Percentiles rank a stretch among this genome's conserved stretches.
Conservation (phyloP, 176 grass and related monocot genomes). For the Miscanthus lutarioriparius region DNA sequence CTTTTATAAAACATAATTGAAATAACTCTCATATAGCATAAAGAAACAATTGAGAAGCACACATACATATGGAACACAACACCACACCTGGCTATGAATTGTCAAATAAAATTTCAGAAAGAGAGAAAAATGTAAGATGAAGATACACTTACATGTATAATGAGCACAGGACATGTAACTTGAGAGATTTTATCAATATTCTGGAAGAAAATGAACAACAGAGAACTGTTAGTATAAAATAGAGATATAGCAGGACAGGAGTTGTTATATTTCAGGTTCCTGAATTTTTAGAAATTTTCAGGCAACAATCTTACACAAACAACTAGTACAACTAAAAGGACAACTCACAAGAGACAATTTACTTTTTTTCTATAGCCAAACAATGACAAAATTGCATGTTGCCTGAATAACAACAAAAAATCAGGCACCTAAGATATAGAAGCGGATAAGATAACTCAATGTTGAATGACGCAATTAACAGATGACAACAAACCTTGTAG, state of each 20-base stretch:
- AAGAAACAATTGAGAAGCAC: slow-evolving; percentile 13
- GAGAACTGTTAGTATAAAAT: slow-evolving; percentile 26
- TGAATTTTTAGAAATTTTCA: not conserved
- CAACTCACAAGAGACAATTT: not conserved
- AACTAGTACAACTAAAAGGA: not conserved
- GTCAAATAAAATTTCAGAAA: not conserved
- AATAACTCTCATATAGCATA: not conserved
- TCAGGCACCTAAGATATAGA: not conserved
- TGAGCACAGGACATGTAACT: slow-evolving; percentile 84
- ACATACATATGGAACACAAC: not conserved
- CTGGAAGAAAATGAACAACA: slow-evolving; percentile 45
- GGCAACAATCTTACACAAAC: not conserved
- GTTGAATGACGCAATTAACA: not conserved
- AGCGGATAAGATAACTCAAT: not conserved
- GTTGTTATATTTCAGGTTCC: not conserved
- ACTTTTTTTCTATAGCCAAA: not conserved
- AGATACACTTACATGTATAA: slow-evolving; percentile 87
- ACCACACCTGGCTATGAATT: not conserved
- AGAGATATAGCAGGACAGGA: not conserved
- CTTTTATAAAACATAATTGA: too few relatives aligned
- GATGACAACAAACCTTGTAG: slow-evolving; percentile 76
- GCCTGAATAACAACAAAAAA: not conserved
- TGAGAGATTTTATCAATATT: slow-evolving; percentile 94
- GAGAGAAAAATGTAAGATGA: slow-evolving; percentile 23
- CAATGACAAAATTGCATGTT: not conserved